Evolutionary conservation across 2,329 filamentous ascomycete genomes (phyloP).

Genomic region (Ophidiomyces ophidiicola): DNA sequence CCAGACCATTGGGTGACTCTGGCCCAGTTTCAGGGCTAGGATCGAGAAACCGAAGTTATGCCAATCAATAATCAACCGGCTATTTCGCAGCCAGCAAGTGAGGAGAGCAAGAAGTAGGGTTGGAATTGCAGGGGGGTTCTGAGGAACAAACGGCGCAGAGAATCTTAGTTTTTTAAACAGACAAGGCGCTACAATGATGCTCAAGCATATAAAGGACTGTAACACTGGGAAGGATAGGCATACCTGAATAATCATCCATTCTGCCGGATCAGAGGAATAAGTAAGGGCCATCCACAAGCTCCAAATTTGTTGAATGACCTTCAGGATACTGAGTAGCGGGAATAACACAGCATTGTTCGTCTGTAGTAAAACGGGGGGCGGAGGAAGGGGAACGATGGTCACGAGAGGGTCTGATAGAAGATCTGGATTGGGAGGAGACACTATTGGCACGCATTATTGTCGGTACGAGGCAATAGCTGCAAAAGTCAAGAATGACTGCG

Average conservation of each 20-base stretch:
- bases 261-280: conserved; percentile 59
- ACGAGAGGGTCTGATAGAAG: conserved; percentile 58
- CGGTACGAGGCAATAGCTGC: background rate
- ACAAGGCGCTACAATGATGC: background rate
- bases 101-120: conserved; percentile 66
- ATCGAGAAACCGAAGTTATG: conserved; percentile 98
- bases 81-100: conserved; percentile 64
- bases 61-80: conserved; percentile 84
- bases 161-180: conserved; percentile 1
- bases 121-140: conserved; percentile 93
- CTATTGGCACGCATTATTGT: conserved; percentile 30
- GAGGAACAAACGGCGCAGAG: conserved; percentile 11
- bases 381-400: conserved; percentile 55
- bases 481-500: background rate
- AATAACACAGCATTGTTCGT: conserved; percentile 62
- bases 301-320: conserved; percentile 71
- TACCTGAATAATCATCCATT: conserved; percentile 77
- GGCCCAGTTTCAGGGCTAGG: conserved; percentile 54
- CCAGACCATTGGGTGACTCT: conserved; percentile 59
- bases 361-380: conserved; percentile 54
- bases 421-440: conserved; percentile 70
- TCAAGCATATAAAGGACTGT: background rate
- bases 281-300: conserved; percentile 59
- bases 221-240: conserved; percentile 3
- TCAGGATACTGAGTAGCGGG: conserved; percentile 63